A percentile compares a stretch with the other conserved stretches of the same genome.
Evolutionary conservation across 805 yeast species (phyloP).

Genomic region (Lachancea meyersii): DNA sequence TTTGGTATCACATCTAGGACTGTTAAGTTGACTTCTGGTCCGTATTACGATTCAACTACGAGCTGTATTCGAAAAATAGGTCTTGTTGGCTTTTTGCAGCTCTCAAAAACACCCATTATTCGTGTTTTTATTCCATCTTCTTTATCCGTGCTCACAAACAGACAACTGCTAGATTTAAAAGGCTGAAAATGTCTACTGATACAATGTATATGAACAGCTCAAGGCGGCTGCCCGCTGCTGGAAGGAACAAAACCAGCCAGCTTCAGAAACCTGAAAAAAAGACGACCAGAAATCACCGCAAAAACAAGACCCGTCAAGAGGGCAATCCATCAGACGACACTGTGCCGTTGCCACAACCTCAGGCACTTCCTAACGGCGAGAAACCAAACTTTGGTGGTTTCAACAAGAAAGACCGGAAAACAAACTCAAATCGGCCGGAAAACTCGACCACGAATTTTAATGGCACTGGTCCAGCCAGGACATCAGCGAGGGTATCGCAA

Average conservation of each 20-base stretch:
- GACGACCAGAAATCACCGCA: constrained; percentile 12
- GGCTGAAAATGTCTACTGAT: constrained; percentile 30
- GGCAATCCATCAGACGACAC: constrained; percentile 4
- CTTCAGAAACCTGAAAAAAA: constrained; percentile 13
- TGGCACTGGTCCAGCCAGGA: not conserved
- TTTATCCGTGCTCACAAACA: too few relatives aligned
- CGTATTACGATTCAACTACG: too few relatives aligned
- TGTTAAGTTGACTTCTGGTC: too few relatives aligned
- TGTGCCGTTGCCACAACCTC: constrained; percentile 21
- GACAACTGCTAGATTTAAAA: too few relatives aligned
- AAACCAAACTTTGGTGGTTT: constrained; percentile 31
- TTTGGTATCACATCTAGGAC: too few relatives aligned
- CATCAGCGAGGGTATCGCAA: too few relatives aligned
- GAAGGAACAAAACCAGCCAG: constrained; percentile 21
- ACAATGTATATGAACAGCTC: constrained; percentile 32
- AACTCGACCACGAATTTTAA: not conserved
- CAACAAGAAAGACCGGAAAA: constrained; percentile 3
- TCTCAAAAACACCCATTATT: not conserved
- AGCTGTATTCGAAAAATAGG: too few relatives aligned
- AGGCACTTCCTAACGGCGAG: constrained; percentile 29
- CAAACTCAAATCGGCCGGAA: not conserved
- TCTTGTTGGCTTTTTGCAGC: not conserved
- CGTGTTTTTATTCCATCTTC: not conserved
- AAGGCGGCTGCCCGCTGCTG: constrained; percentile 23
- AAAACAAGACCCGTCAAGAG: constrained; percentile 15